Percentiles rank a stretch among this genome's conserved stretches.
These are phyloP conservation scores for Athelia sp. DNA, from an alignment of 1,284 basidiomycete species.

Conservation along the genomic window DNA sequence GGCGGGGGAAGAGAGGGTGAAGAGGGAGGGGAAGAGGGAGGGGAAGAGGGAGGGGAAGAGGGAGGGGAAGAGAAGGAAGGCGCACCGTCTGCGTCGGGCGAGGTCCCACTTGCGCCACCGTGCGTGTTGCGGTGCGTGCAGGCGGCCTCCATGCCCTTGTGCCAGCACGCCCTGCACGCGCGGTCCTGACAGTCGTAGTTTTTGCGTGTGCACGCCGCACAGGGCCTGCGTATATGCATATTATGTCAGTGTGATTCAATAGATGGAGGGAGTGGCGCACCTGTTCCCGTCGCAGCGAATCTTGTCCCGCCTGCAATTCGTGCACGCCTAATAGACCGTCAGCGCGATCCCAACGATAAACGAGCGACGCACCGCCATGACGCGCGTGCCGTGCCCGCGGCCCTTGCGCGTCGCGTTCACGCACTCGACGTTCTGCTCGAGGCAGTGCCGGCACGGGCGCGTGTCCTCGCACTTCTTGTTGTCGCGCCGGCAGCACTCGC, in stretches of 20 bases:
- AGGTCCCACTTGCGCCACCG: constrained; percentile 22
- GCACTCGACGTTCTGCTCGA: constrained; percentile 39
- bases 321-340: constrained; percentile 43
- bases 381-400: constrained; percentile 49
- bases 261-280: constrained; percentile 19
- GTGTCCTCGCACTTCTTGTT: constrained; percentile 53
- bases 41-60: too few relatives aligned
- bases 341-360: constrained; percentile 7
- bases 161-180: constrained; percentile 35
- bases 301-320: constrained; percentile 56
- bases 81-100: constrained; percentile 26
- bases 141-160: constrained; percentile 34
- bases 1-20: too few relatives aligned
- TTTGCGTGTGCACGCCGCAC: constrained; percentile 40
- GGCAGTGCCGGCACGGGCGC: constrained; percentile 48
- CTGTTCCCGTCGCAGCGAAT: constrained; percentile 51
- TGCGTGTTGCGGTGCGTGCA: constrained; percentile 34
- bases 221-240: constrained; percentile 33
- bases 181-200: constrained; percentile 43
- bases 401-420: constrained; percentile 44
- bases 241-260: constrained; percentile 6
- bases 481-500: constrained; percentile 46
- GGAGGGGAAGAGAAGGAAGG: neutral
- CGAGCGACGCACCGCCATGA: constrained; percentile 44
- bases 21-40: too few relatives aligned